phyloP scores from a whole-genome alignment of 345 rosid genomes.

The Ceriops decandra region DNA sequence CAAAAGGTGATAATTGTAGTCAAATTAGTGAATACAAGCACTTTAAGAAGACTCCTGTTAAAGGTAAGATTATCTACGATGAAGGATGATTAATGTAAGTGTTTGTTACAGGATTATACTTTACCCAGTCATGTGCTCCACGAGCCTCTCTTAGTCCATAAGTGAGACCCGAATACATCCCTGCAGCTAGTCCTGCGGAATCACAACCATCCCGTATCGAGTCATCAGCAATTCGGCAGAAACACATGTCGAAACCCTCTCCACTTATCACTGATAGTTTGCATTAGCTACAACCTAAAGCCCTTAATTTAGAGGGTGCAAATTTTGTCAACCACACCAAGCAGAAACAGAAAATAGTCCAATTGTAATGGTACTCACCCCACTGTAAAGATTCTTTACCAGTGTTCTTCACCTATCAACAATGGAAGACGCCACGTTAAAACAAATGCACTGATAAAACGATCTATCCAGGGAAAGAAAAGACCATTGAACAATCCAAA shows the following conservation, averaged over 20 bases:
- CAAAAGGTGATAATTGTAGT: too few relatives aligned
- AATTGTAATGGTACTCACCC: constrained; percentile 49
- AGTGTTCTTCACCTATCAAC: constrained; percentile 69
- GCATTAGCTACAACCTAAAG: background rate
- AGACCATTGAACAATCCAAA: background rate
- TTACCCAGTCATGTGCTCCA: constrained; percentile 91
- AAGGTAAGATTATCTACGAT: too few relatives aligned
- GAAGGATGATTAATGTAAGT: too few relatives aligned
- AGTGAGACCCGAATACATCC: constrained; percentile 79
- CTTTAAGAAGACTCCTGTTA: too few relatives aligned
- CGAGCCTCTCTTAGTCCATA: constrained; percentile 86
- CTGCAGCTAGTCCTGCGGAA: constrained; percentile 75
- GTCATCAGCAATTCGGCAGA: too few relatives aligned
- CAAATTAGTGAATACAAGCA: too few relatives aligned
- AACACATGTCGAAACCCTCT: too few relatives aligned
- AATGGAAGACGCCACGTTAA: background rate
- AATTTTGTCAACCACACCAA: background rate
- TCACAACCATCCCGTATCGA: background rate
- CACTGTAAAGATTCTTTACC: constrained; percentile 89
- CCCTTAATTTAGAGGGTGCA: background rate
- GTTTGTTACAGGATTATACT: background rate
- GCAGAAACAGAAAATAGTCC: background rate
- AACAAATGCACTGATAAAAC: background rate
- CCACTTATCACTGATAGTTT: too few relatives aligned
- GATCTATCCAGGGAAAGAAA: background rate